Conservation (phyloP, 2,329 filamentous ascomycete species). For the Exophiala sp. region DNA sequence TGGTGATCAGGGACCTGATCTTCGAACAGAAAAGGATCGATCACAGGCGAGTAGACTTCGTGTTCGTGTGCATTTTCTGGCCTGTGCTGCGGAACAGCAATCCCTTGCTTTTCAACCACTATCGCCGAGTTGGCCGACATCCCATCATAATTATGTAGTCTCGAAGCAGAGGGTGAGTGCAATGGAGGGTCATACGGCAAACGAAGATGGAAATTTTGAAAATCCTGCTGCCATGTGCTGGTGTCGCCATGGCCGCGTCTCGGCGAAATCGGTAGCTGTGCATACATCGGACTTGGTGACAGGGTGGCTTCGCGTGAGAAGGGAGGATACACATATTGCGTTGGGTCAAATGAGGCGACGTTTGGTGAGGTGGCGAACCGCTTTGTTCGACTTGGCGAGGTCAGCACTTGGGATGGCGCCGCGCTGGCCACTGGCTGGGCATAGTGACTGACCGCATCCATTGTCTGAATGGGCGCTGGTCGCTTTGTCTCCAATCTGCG, state of each 20-base stretch:
- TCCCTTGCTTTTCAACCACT: constrained; percentile 27
- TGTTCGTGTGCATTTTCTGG: constrained; percentile 27
- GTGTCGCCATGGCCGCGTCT: constrained; percentile 41
- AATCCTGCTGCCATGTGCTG: constrained; percentile 50
- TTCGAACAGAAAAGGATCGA: constrained; percentile 13
- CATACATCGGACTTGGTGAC: constrained; percentile 54
- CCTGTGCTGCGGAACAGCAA: constrained; percentile 36
- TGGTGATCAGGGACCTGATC: background rate
- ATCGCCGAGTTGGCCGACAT: constrained; percentile 31
- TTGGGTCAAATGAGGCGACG: constrained; percentile 29
- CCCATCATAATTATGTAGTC: constrained; percentile 38
- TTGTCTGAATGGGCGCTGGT: constrained; percentile 34
- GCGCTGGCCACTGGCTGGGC: constrained; percentile 26
- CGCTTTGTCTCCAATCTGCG: constrained; percentile 22
- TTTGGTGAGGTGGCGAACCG: constrained; percentile 29
- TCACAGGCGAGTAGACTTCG: constrained; percentile 1
- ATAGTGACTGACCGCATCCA: constrained; percentile 29
- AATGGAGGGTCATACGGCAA: constrained; percentile 42
- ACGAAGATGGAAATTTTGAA: constrained; percentile 52
- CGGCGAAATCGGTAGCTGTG: constrained; percentile 42
- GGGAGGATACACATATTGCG: constrained; percentile 4
- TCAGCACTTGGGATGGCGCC: constrained; percentile 11
- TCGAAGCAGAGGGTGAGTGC: constrained; percentile 46
- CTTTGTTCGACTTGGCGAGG: constrained; percentile 23
- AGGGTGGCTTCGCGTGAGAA: constrained; percentile 35